A percentile compares a stretch with the other conserved stretches of the same genome.
Evolutionary conservation across 305 asterid species (phyloP).

Genomic region (Fraxinus xanthoxyloides): DNA sequence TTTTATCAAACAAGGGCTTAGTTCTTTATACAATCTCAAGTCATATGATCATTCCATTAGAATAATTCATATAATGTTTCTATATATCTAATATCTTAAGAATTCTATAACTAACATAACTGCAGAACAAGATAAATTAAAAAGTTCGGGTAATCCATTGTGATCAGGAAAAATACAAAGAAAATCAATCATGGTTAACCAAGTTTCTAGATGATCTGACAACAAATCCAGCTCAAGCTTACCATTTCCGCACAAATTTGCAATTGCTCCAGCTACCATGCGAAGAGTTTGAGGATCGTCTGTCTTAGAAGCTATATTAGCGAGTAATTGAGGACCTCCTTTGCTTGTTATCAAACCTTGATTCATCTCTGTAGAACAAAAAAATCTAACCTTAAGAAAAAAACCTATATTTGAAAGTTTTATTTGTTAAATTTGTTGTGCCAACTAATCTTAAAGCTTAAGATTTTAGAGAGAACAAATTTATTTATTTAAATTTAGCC

Average conservation of each 20-base stretch:
- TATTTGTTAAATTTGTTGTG: background rate
- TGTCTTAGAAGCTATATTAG: conserved; percentile 59
- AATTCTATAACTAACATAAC: background rate
- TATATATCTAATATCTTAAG: background rate
- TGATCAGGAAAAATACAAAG: background rate
- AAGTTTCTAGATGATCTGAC: background rate
- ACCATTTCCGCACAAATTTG: conserved; percentile 94
- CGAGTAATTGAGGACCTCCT: conserved; percentile 75
- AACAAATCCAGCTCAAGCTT: conserved; percentile 18
- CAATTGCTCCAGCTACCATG: conserved; percentile 96
- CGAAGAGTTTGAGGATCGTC: conserved; percentile 87
- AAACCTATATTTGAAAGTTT: background rate
- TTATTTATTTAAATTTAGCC: background rate
- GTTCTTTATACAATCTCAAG: background rate
- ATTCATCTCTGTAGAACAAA: conserved; percentile 54
- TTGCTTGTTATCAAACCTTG: conserved; percentile 69
- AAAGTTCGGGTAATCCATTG: background rate
- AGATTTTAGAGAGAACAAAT: background rate
- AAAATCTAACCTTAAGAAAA: background rate
- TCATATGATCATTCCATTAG: background rate
- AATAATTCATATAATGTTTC: background rate
- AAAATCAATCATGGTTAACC: background rate
- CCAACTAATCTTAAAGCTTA: background rate
- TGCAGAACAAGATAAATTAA: background rate
- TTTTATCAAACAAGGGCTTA: background rate